These are phyloP conservation scores for Tricholoma terreum DNA, from an alignment of 768 basidiomycete genomes.

Conservation along the genomic window DNA sequence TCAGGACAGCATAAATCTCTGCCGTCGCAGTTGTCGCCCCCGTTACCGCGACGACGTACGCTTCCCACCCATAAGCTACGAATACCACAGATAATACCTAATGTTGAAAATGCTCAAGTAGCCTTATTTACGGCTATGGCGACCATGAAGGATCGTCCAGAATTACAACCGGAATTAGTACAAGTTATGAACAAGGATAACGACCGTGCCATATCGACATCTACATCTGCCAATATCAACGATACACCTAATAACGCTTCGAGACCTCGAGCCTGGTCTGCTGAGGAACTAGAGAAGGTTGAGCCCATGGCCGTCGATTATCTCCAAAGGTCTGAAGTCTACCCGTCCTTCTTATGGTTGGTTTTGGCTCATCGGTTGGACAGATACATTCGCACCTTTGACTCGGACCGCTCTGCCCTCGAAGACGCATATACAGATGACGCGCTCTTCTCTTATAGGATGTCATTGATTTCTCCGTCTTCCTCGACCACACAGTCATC, in stretches of 20 bases:
- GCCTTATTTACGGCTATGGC: neutral
- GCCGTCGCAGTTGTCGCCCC: neutral
- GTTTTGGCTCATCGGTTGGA: conserved; percentile 1
- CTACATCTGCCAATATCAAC: neutral
- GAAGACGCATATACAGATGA: conserved; percentile 24
- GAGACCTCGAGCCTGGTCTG: conserved; percentile 1
- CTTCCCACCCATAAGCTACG: neutral
- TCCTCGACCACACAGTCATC: neutral
- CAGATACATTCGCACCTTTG: conserved; percentile 26
- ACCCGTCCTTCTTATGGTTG: neutral
- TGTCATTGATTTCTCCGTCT: neutral
- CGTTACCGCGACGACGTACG: neutral
- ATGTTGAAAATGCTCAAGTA: neutral
- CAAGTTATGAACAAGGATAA: neutral
- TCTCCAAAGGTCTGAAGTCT: conserved; percentile 7
- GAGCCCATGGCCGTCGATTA: conserved; percentile 13
- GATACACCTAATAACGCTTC: neutral
- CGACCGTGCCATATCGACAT: neutral
- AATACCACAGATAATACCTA: neutral
- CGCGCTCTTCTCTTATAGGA: conserved; percentile 24
- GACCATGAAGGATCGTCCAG: neutral
- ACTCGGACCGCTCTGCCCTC: conserved; percentile 22
- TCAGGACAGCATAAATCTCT: neutral
- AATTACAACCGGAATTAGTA: neutral
- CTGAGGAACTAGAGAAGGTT: conserved; percentile 4